Percentiles rank a stretch among this genome's conserved stretches.
Evolutionary conservation across 78 protist species (phyloP).

Genomic region (Corallochytrium limacisporum): DNA sequence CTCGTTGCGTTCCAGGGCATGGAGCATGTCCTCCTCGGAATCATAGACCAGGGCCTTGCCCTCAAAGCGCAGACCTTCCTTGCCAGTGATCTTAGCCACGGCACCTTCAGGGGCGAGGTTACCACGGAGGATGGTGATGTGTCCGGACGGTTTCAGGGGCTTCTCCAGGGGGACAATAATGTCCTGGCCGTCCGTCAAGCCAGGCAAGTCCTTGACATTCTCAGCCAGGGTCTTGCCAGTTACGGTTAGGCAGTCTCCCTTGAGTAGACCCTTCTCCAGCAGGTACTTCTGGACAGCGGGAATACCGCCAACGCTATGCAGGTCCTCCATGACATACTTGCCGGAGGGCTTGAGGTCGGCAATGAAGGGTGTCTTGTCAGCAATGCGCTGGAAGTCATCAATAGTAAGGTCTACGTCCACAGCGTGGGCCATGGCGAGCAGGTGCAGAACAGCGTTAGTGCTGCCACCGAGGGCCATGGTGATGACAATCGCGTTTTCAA

Average conservation of each 20-base stretch:
- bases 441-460: slow-evolving; percentile 56
- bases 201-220: slow-evolving; percentile 25
- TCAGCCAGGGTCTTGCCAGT: slow-evolving; percentile 55
- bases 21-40: slow-evolving; percentile 37
- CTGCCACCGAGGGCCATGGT: slow-evolving; percentile 51
- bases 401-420: slow-evolving; percentile 30
- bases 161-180: slow-evolving; percentile 32
- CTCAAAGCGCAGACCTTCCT: slow-evolving; percentile 21
- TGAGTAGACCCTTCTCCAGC: slow-evolving; percentile 25
- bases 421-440: slow-evolving; percentile 46
- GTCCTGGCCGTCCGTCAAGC: slow-evolving; percentile 23
- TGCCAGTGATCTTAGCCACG: slow-evolving; percentile 67
- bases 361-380: slow-evolving; percentile 35
- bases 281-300: slow-evolving; percentile 48
- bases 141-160: slow-evolving; percentile 44
- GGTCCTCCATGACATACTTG: slow-evolving; percentile 61
- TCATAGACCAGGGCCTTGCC: slow-evolving; percentile 55
- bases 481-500: slow-evolving; percentile 39
- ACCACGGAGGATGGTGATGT: slow-evolving; percentile 36
- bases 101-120: slow-evolving; percentile 63
- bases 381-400: slow-evolving; percentile 35
- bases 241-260: slow-evolving; percentile 31
- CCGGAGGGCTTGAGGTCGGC: slow-evolving; percentile 51
- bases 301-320: slow-evolving; percentile 43
- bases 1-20: slow-evolving; percentile 21